Percentiles rank a stretch among this genome's conserved stretches.
phyloP scores from a whole-genome alignment of 2,329 filamentous ascomycete species.

The Chaetomium sp. region DNA sequence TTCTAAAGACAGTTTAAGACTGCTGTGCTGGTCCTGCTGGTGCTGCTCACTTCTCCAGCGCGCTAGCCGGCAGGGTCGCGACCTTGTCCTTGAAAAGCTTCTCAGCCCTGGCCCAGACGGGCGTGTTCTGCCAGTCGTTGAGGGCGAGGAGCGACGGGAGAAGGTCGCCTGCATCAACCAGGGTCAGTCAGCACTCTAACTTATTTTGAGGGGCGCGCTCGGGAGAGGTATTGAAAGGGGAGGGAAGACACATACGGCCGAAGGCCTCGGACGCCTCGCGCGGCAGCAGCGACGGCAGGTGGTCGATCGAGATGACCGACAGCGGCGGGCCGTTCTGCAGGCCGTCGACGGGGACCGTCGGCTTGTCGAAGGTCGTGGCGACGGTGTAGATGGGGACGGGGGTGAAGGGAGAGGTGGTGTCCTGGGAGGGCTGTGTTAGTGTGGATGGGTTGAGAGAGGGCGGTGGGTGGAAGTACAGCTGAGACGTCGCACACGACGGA shows the following conservation, averaged over 20 bases:
- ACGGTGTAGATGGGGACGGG: conserved; percentile 35
- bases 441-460: conserved; percentile 24
- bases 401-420: conserved; percentile 36
- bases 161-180: conserved; percentile 53
- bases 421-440: conserved; percentile 15
- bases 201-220: background rate
- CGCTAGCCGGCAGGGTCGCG: conserved; percentile 33
- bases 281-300: conserved; percentile 79
- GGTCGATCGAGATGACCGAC: conserved; percentile 85
- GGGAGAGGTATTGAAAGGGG: background rate
- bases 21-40: background rate
- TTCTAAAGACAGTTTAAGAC: conserved; percentile 1
- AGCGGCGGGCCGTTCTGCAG: conserved; percentile 58
- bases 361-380: conserved; percentile 81
- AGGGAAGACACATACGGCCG: conserved; percentile 46
- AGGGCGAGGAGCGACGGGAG: conserved; percentile 76
- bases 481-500: conserved; percentile 79
- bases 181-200: background rate
- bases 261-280: conserved; percentile 85
- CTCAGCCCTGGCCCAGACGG: conserved; percentile 85
- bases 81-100: conserved; percentile 85
- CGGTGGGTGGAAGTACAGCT: conserved; percentile 64
- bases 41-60: conserved; percentile 30
- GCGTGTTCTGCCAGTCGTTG: conserved; percentile 70
- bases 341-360: conserved; percentile 75